Evolutionary conservation across 176 grass and related monocot species (phyloP), one percentile per base, ranked within the genome.

Genomic region (Elaeis guineensis): DNA sequence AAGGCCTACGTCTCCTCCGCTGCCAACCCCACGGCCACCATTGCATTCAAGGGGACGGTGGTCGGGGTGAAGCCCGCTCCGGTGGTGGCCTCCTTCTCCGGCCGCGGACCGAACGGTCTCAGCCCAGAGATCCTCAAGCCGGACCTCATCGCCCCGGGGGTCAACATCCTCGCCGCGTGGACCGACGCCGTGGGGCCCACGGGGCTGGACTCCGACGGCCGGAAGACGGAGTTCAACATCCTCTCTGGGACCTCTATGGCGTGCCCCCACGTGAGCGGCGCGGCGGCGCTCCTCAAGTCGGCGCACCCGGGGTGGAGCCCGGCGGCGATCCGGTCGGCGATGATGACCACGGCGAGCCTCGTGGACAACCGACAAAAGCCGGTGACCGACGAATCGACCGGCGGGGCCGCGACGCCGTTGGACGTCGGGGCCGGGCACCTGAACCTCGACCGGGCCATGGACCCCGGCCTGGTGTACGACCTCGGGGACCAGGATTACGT

Each of bases 141-240:
- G 3, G 92, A 97, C 69, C 78, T 97, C 65, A 77, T 97, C 21
- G 87, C 92, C 0, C 92, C 92, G 0, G 92, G 92, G 8, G 92
- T 97, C 17, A 97, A 97, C 75, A 97, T 97, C 64, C 87, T 97
- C 21, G 92, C 92, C 21, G 87, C 87, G 29, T 97, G 92, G 92
- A 97, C 87, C 23, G 84, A 82, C 25, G 81, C 92, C 25, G 50
- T 75, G 1, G 92, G 87, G 0, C 92, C 92, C 9, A 97, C 87
- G 16, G 87, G 87, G 3, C 78, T 97, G 18, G 69, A 76, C 0
- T 32, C 76, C 1, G 92, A 97, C 21, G 5, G 54, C 11, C 84
- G 92, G 19, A 85, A 79, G 17, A 88, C 78, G 19, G 92, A 97
- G 76, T 97, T 91, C 66, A 97, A 97, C 77, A 97, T 97, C 69